These are phyloP conservation scores for Cladosporium sp. DNA, from an alignment of 2,329 filamentous ascomycete species.

Conservation along the genomic window DNA sequence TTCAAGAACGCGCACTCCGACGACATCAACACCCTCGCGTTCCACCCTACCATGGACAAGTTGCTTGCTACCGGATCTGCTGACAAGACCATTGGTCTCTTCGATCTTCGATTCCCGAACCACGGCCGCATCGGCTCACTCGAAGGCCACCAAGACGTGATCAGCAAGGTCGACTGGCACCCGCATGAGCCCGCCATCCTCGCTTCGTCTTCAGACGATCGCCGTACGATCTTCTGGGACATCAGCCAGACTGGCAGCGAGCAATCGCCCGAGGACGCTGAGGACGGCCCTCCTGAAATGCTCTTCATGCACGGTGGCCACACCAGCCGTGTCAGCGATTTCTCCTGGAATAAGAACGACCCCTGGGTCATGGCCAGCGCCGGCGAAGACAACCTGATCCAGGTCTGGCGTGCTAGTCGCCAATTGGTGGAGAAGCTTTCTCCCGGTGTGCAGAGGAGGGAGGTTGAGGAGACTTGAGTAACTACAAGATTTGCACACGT, in stretches of 20 bases:
- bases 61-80: constrained; percentile 89
- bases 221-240: constrained; percentile 95
- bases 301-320: constrained; percentile 99
- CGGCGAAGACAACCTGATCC: constrained; percentile 93
- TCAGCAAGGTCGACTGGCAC: constrained; percentile 93
- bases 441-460: constrained; percentile 27
- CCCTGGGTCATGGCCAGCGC: constrained; percentile 96
- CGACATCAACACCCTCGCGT: constrained; percentile 92
- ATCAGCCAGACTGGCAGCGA: constrained; percentile 88
- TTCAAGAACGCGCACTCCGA: constrained; percentile 78
- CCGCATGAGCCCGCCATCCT: constrained; percentile 84
- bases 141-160: constrained; percentile 81
- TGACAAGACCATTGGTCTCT: constrained; percentile 91
- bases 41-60: constrained; percentile 88
- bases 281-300: constrained; percentile 93
- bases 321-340: constrained; percentile 94
- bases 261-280: constrained; percentile 88
- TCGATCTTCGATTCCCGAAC: constrained; percentile 68
- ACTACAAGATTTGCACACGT: not conserved
- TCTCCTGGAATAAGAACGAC: constrained; percentile 96
- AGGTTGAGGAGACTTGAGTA: constrained; percentile 26
- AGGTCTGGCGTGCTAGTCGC: constrained; percentile 60
- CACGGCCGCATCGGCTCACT: constrained; percentile 87
- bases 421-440: constrained; percentile 33
- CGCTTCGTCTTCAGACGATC: constrained; percentile 87